These are phyloP conservation scores for Pelagophyceae sp. DNA, from an alignment of 352 stramenopile genomes.

Conservation along the genomic window DNA sequence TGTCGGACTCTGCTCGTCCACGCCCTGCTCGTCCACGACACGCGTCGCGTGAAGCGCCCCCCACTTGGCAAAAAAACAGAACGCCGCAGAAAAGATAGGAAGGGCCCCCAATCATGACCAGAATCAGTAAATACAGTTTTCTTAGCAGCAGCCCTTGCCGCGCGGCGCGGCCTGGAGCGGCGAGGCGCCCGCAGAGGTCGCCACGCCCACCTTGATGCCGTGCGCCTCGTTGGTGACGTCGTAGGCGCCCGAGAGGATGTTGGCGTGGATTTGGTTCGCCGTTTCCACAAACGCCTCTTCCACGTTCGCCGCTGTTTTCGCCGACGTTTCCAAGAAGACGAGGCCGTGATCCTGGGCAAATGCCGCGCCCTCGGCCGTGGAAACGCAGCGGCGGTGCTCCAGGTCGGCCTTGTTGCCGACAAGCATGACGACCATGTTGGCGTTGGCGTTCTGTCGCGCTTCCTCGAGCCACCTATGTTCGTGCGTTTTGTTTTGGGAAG, in stretches of 20 bases:
- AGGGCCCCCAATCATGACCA: no score
- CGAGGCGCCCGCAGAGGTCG: no score
- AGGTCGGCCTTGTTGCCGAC: conserved; percentile 98
- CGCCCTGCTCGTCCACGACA: no score
- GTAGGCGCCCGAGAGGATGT: conserved; percentile 84
- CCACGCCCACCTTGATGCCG: conserved; percentile 2
- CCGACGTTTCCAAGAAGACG: conserved; percentile 98
- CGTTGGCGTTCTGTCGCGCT: conserved; percentile 92
- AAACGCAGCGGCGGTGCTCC: conserved; percentile 69
- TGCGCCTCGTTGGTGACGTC: conserved; percentile 79
- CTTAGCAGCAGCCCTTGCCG: no score
- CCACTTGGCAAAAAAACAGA: no score
- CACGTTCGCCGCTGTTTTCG: conserved; percentile 97
- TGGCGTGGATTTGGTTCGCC: conserved; percentile 78
- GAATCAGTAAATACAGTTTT: no score
- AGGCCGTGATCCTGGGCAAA: conserved; percentile 98
- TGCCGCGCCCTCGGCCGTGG: conserved; percentile 87
- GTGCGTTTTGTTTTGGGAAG: conserved; percentile 96
- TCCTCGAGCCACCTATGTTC: conserved; percentile 96
- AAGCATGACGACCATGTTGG: conserved; percentile 99
- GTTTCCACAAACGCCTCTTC: conserved; percentile 72
- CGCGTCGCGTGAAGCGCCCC: no score
- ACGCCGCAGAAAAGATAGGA: no score
- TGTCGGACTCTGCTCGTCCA: no score
- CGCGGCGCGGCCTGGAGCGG: no score